phyloP scores from a whole-genome alignment of 805 yeast genomes.

The Candida xyloterini region DNA sequence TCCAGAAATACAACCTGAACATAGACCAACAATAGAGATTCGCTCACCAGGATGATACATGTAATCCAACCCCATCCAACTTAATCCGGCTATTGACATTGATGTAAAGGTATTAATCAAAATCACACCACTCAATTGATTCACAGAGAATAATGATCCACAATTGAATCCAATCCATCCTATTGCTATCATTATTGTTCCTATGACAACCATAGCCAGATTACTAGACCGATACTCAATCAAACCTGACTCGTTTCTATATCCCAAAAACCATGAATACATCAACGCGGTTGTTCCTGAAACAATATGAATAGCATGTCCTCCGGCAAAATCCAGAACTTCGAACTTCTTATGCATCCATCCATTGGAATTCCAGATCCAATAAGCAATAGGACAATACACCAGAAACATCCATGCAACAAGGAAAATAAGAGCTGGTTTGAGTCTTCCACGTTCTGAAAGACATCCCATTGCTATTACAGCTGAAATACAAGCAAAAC shows the following conservation, averaged over 20 bases:
- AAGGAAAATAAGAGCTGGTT: conserved; percentile 73
- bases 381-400: conserved; percentile 83
- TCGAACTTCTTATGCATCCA: conserved; percentile 80
- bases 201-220: conserved; percentile 76
- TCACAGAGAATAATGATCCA: conserved; percentile 76
- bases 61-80: conserved; percentile 84
- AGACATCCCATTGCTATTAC: conserved; percentile 84
- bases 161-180: conserved; percentile 95
- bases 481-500: conserved; percentile 78
- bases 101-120: conserved; percentile 79
- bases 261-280: conserved; percentile 68
- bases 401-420: conserved; percentile 85
- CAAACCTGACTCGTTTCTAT: conserved; percentile 60
- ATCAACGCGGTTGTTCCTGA: conserved; percentile 88
- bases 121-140: conserved; percentile 72
- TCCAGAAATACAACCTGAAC: conserved; percentile 91
- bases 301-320: conserved; percentile 87
- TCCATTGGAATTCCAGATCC: conserved; percentile 89
- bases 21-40: conserved; percentile 87
- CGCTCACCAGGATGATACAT: conserved; percentile 54
- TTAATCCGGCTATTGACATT: conserved; percentile 76
- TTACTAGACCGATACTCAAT: conserved; percentile 85
- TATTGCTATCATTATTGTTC: conserved; percentile 77
- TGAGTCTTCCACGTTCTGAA: conserved; percentile 82
- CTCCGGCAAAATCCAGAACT: conserved; percentile 90